phyloP scores from a whole-genome alignment of 2,329 filamentous ascomycete species.

The Xylaria sp. region DNA sequence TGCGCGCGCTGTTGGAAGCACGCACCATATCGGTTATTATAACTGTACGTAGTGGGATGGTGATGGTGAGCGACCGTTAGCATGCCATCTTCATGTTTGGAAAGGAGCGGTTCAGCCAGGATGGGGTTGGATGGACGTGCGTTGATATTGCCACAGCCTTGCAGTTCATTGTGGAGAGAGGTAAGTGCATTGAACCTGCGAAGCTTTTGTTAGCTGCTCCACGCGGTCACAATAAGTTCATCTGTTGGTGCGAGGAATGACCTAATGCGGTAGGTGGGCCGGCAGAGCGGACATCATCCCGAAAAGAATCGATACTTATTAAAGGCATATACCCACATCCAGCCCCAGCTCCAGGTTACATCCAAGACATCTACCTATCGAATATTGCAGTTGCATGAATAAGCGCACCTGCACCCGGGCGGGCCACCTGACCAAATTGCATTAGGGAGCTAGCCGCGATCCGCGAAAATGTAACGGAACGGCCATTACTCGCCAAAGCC shows the following conservation, averaged over 20 bases:
- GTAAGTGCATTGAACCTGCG: not conserved
- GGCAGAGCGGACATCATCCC: not conserved
- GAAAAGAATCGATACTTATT: conserved; percentile 1
- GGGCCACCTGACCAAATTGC: not conserved
- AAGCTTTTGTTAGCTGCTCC: not conserved
- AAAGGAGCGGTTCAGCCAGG: not conserved
- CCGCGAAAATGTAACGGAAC: conserved; percentile 37
- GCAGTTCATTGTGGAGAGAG: conserved; percentile 5
- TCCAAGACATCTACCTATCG: too few relatives aligned
- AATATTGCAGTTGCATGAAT: not conserved
- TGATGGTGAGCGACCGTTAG: not conserved
- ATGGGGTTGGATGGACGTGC: not conserved
- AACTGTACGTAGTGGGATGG: not conserved
- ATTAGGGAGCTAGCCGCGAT: not conserved
- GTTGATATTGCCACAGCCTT: conserved; percentile 17
- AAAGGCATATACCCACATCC: not conserved
- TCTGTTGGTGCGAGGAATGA: not conserved
- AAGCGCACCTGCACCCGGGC: not conserved
- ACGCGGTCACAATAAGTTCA: not conserved
- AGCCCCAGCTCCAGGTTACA: too few relatives aligned
- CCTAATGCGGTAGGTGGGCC: not conserved
- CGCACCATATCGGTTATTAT: not conserved
- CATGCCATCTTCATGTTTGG: too few relatives aligned
- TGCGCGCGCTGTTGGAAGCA: not conserved
- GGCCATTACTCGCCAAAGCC: conserved; percentile 12